Base-by-base conservation (phyloP, 352 stramenopile genomes). In the Globisporangium recalcitrans region DNA sequence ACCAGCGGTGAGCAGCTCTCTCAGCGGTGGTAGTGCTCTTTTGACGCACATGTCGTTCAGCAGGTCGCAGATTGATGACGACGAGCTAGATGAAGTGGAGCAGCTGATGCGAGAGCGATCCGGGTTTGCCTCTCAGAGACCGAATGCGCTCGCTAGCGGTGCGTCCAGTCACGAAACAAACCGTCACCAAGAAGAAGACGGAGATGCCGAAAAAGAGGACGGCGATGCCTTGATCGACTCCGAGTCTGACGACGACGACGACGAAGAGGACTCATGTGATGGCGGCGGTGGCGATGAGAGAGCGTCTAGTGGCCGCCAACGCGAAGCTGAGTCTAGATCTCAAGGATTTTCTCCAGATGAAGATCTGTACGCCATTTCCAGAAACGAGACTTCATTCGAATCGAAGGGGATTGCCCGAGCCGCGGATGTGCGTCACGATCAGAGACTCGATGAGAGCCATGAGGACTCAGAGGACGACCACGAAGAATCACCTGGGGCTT, bases 161-260 rank as follows among this genome's bases (percentile, higher is more conserved):
- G 0, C 58, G 34, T 5, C 5, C 16, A 13, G 14, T 13, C 26
- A 6, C 16, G 19, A 40, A 16, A 3, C 27, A 2, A 32, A 14
- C 32, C 13, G 48, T 7, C 19, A 27, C 21, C 16, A 9, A 7
- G 26, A 61, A 36, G 27, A 26, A 14, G 38, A 36, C n/a, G n/a
- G n/a, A 29, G 40, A n/a, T 24, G 31, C 27, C 9, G 11, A 64
- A 16, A 42, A 57, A 5, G 19, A 32, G n/a, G 52, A 14, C 14
- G 52, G 56, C 10, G 58, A 70, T 26, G 59, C 68, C 5, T n/a
- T 71, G 11, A 71, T 71, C 34, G 63, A 74, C 32, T 63, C 58
- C 1, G 55, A 67, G 4, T 64, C 40, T 21, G 63, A 70, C 16
- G 48, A 60, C 6, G 51, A 63, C 19, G 60, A 38, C 14, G 61